These are phyloP conservation scores for Mucor lusitanicus DNA, from an alignment of 371 early-diverging fungal genomes.

Conservation along the genomic window DNA sequence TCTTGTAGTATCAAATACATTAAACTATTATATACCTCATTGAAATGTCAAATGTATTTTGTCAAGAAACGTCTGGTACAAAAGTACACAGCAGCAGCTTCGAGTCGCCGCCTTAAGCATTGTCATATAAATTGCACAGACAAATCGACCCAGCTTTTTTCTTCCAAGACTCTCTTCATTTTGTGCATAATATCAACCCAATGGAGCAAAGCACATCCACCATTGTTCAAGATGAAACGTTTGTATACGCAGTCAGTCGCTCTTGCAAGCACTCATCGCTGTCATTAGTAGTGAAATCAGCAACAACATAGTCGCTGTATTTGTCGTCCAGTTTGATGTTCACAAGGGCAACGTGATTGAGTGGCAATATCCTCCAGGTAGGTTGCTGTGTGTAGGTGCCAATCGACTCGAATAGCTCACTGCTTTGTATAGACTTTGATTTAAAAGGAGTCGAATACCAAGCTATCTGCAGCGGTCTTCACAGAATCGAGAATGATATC, in stretches of 20 bases:
- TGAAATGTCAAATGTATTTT: no score
- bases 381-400: not conserved
- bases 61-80: no score
- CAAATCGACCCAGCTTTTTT: not conserved
- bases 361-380: slow-evolving; percentile 61
- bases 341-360: slow-evolving; percentile 59
- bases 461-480: slow-evolving; percentile 65
- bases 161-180: not conserved
- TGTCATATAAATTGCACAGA: no score
- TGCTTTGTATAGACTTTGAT: slow-evolving; percentile 40
- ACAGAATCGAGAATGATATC: slow-evolving; percentile 51
- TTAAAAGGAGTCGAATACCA: slow-evolving; percentile 60
- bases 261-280: not conserved
- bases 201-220: slow-evolving; percentile 1
- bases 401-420: not conserved
- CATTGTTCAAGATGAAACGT: not conserved
- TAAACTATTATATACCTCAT: no score
- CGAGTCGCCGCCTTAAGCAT: not conserved
- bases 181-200: not conserved
- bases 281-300: not conserved
- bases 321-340: slow-evolving; percentile 60
- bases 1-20: no score
- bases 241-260: not conserved
- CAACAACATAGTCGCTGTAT: slow-evolving; percentile 40
- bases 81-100: not conserved